Evolutionary conservation across 2,329 filamentous ascomycete species (phyloP), one percentile per base, ranked within the genome.

Genomic region (Coniochaeta sp.): DNA sequence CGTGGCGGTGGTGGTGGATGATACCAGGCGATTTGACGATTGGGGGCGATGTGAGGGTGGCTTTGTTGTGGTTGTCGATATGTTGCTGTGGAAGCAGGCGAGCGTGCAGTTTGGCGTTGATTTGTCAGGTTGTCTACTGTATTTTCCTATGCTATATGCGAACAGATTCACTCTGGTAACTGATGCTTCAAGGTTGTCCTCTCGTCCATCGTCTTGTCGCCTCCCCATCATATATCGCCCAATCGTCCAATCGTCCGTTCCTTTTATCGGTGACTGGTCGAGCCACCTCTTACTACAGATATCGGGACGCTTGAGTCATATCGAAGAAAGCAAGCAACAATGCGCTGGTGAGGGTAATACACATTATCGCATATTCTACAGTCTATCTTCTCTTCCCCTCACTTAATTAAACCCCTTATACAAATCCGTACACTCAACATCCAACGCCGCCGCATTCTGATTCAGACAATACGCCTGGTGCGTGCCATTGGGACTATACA

Each of bases 381-480:
- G 24, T 27, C 42, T 28, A 47, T 42, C 9, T 22, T 22, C 8
- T 42, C 8, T 47, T 6, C 14, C 8, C 42, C 16, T 16, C 14
- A n/a, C 3, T 24, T 53, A 56, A 16, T 52, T 56, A 50, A 56
- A 55, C 14, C 56, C 56, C 47, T 46, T 49, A 28, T 31, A 55
- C 9, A 42, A 45, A 10, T 48, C 20, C 24, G 54, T 53, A 42
- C 60, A 64, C 31, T 48, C 57, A 2, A 63, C 56, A 27, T 63
- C 59, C 26, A 64, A 52, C 7, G 33, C 50, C 14, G 52, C 35
- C 32, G 54, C 47, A 49, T 60, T 51, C 55, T 58, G 56, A 53
- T 63, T 61, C 42, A 64, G 46, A 50, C 62, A 63, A 42, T 56
- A 63, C 8, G 60, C 58, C 27, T 58, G 49, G 33, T 57, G 20